Evolutionary conservation across 306 rosid species (phyloP), one percentile per base, ranked within the genome.

Genomic region (Inga leiocalycina): DNA sequence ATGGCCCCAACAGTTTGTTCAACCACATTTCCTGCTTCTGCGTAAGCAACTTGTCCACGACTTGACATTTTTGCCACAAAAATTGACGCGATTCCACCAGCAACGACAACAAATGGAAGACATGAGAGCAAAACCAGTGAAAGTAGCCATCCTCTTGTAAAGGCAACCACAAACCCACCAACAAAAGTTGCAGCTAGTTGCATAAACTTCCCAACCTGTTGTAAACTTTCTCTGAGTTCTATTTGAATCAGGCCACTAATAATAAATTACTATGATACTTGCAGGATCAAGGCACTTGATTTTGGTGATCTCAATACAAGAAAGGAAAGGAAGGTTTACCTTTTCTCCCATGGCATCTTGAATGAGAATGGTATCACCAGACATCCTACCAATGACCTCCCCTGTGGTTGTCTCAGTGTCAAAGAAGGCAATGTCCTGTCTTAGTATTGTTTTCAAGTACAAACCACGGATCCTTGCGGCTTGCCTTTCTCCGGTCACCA

Each of bases 301-400:
- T 64, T 5, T 37, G 41, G 8, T 8, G 51, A 44, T 32, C 17
- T 43, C 22, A 16, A 41, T 39, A 7, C 19, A 37, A 24, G 37
- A 62, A 62, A 59, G 32, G 56, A 22, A 61, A 52, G 22, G 22
- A 30, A 44, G 22, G 67, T 22, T 72, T 78, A 91, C 98, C 92
- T 92, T 95, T 82, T 95, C 98, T 32, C 98, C 97, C 98, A 93
- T 93, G 81, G 98, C 95, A 22, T 92, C 92, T 87, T 93, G 98
- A 69, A 95, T 95, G 86, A 95, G 94, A 86, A 93, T 87, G 79
- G 97, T 95, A 78, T 93, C 98, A 4, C 98, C 98, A 19, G 98
- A 93, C 98, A 93, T 95, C 80, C 98, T 92, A 6, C 97, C 92
- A 81, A 93, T 89, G 35, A 93, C 91, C 72, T 95, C 98, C 52